Base-by-base conservation (phyloP, 2,329 filamentous ascomycete species). In the Fusarium luffae region DNA sequence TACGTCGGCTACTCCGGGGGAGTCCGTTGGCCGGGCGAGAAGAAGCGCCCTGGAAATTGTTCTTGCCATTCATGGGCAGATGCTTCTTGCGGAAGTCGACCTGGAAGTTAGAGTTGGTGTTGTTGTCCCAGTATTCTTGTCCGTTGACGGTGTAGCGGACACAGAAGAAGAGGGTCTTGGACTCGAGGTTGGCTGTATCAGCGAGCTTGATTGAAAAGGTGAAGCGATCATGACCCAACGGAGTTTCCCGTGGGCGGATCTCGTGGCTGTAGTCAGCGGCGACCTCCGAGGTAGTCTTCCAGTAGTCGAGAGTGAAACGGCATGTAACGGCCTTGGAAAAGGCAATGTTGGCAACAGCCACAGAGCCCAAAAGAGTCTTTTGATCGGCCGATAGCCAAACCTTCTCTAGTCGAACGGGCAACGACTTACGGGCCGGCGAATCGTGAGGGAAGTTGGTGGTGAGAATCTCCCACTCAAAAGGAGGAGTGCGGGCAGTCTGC, bases 251-350 rank as follows among this genome's bases (percentile, higher is more conserved):
- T 28, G 89, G 88, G 44, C 89, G 88, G 47, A 95, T 87, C 80
- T 96, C 92, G 66, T 92, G 88, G 78, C 90, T 91, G 82, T 89
- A 99, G 75, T 98, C 94, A n/a, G 93, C 95, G 40, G 87, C 86
- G 3, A 98, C 92, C 78, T 99, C 96, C 1, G 96, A 99, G 0
- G 94, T 97, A 0, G 96, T 99, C 85, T 97, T 97, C 96, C 96
- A 99, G 82, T 97, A 96, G 79, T 99, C 96, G 48, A 98, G 87
- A 0, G 96, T 99, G 80, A 99, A 99, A 52, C 96, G 90, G 79
- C 93, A 95, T n/a, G 92, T 89, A 56, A 99, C 93, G 8, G 85
- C 80, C 82, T 99, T 99, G 56, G 94, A 88, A 82, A 97, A 99
- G 0, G 94, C 89, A 44, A 98, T 81, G 80, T 99, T 99, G 77